These are phyloP conservation scores for Pilatotrama ljubarskyi DNA, from an alignment of 768 basidiomycete genomes.

Conservation along the genomic window DNA sequence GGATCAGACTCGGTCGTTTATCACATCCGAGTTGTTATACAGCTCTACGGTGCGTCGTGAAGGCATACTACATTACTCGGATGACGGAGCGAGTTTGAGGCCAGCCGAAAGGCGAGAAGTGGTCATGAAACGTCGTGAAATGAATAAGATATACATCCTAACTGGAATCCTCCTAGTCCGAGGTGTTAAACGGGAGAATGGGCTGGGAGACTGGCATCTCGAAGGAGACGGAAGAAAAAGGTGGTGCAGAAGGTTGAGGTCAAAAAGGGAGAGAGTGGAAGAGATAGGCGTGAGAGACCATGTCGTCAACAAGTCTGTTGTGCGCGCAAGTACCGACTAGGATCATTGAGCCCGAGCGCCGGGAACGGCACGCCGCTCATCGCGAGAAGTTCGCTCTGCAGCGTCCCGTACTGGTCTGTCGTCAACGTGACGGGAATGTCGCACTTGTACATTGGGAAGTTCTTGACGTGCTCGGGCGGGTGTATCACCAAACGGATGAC, in stretches of 20 bases:
- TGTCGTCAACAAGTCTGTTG: neutral
- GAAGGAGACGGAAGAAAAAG: neutral
- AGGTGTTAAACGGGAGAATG: no score
- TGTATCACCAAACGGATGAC: constrained; percentile 37
- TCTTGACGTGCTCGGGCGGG: constrained; percentile 32
- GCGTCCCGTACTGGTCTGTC: constrained; percentile 42
- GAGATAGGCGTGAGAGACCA: neutral
- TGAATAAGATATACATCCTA: neutral
- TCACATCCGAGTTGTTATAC: neutral
- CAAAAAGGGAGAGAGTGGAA: neutral
- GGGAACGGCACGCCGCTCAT: constrained; percentile 41
- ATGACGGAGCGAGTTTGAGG: neutral
- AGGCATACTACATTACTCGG: neutral
- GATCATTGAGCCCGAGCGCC: constrained; percentile 38
- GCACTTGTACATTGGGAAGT: constrained; percentile 39
- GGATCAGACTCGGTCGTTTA: no score
- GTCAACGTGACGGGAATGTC: constrained; percentile 39
- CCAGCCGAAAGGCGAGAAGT: neutral
- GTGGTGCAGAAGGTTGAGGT: no score
- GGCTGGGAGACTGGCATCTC: neutral
- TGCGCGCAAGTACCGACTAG: constrained; percentile 10
- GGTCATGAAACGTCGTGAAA: constrained; percentile 4
- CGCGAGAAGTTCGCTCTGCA: constrained; percentile 38
- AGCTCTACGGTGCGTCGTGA: neutral
- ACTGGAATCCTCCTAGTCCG: neutral